phyloP scores from a whole-genome alignment of 148 eudicot species.

The Rhododendron griersonianum region DNA sequence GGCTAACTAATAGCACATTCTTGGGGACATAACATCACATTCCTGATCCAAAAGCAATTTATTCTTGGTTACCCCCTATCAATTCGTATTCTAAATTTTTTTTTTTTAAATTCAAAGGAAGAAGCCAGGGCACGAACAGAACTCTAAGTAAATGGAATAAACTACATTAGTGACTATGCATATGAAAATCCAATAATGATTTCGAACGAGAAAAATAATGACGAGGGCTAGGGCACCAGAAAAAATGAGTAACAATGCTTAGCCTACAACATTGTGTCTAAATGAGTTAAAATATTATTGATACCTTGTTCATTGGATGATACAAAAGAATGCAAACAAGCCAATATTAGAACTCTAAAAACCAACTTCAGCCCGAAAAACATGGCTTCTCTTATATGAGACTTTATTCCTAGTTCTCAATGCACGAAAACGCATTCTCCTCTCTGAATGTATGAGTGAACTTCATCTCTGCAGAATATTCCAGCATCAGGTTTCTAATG shows the following conservation, averaged over 20 bases:
- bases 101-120: background rate
- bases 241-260: slow-evolving; percentile 2
- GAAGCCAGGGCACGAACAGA: background rate
- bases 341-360: slow-evolving; percentile 29
- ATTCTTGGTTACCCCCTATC: background rate
- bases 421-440: background rate
- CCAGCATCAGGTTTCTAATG: slow-evolving; percentile 7
- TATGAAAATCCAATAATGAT: background rate
- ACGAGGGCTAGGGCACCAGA: background rate
- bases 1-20: background rate
- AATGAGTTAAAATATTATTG: background rate
- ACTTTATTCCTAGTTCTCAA: slow-evolving; percentile 1
- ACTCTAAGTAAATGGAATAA: background rate
- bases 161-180: background rate
- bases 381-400: background rate
- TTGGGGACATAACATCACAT: background rate
- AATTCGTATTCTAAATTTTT: background rate
- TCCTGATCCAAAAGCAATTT: background rate
- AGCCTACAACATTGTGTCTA: background rate
- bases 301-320: slow-evolving; percentile 69
- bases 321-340: slow-evolving; percentile 35
- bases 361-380: slow-evolving; percentile 36
- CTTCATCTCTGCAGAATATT: slow-evolving; percentile 22
- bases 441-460: slow-evolving; percentile 1
- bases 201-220: background rate